Percentiles rank a stretch among this genome's conserved stretches.
These are phyloP conservation scores for Solanum etuberosum DNA, from an alignment of 257 asterid genomes.

Conservation along the genomic window DNA sequence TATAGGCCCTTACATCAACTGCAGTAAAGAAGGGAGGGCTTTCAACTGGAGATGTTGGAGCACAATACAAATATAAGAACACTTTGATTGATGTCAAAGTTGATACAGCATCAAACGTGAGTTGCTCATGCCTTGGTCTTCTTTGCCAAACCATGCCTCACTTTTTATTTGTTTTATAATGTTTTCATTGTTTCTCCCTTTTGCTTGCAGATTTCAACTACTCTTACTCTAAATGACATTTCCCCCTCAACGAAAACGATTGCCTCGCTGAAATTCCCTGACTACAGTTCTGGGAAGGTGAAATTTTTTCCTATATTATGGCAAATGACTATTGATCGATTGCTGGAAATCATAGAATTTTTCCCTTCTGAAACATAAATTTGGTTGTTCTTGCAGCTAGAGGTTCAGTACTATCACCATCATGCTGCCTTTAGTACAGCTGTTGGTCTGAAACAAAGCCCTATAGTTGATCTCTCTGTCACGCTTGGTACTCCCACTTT, in stretches of 20 bases:
- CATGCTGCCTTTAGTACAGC: slow-evolving; percentile 74
- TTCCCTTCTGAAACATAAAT: background rate
- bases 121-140: slow-evolving; percentile 7
- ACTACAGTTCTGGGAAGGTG: slow-evolving; percentile 80
- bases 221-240: slow-evolving; percentile 33
- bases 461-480: slow-evolving; percentile 51
- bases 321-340: background rate
- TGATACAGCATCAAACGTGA: slow-evolving; percentile 83
- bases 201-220: slow-evolving; percentile 48
- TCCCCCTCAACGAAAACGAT: slow-evolving; percentile 73
- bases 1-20: slow-evolving; percentile 75
- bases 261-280: slow-evolving; percentile 55
- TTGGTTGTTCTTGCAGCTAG: slow-evolving; percentile 35
- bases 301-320: background rate
- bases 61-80: slow-evolving; percentile 53
- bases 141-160: background rate
- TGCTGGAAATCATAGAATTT: background rate
- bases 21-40: slow-evolving; percentile 75
- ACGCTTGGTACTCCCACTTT: slow-evolving; percentile 82
- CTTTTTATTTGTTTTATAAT: slow-evolving; percentile 1
- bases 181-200: background rate
- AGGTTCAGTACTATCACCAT: slow-evolving; percentile 73
- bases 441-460: slow-evolving; percentile 49
- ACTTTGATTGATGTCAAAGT: slow-evolving; percentile 57
- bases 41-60: slow-evolving; percentile 77